Evolutionary conservation across 805 yeast species (phyloP).

Genomic region (Metschnikowia lunata): DNA sequence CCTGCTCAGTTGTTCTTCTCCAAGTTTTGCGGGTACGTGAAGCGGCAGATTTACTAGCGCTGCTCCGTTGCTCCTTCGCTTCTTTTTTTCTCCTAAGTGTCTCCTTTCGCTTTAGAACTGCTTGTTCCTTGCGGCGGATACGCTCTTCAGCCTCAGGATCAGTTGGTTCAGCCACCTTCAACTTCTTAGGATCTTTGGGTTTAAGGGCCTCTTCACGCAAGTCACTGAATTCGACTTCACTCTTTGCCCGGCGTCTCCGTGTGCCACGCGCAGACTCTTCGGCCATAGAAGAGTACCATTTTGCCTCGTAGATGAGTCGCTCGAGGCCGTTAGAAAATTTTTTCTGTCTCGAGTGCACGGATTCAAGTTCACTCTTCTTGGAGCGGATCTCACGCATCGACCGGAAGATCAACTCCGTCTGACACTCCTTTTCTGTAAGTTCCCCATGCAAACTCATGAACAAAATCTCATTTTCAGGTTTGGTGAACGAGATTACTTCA

Average conservation of each 20-base stretch:
- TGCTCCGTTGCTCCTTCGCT: constrained; percentile 1
- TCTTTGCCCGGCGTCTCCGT: constrained; percentile 14
- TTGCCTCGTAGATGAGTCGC: constrained; percentile 35
- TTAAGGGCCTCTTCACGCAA: constrained; percentile 11
- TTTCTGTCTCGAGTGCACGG: constrained; percentile 24
- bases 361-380: constrained; percentile 22
- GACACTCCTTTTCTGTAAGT: constrained; percentile 12
- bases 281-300: constrained; percentile 31
- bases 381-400: constrained; percentile 18
- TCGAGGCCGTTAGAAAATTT: constrained; percentile 28
- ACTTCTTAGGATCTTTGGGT: constrained; percentile 5
- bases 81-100: constrained; percentile 6
- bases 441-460: constrained; percentile 16
- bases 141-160: constrained; percentile 2
- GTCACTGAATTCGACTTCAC: constrained; percentile 15
- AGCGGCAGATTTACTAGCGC: constrained; percentile 4
- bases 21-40: constrained; percentile 3
- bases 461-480: constrained; percentile 23
- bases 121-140: constrained; percentile 3
- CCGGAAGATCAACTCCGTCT: constrained; percentile 24
- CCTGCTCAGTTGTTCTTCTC: constrained; percentile 1
- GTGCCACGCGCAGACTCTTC: constrained; percentile 14
- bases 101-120: constrained; percentile 6
- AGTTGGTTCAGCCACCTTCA: not conserved
- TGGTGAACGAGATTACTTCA: constrained; percentile 19